Evolutionary conservation across 805 yeast genomes (phyloP).

Genomic region (Ogataea methanolica): DNA sequence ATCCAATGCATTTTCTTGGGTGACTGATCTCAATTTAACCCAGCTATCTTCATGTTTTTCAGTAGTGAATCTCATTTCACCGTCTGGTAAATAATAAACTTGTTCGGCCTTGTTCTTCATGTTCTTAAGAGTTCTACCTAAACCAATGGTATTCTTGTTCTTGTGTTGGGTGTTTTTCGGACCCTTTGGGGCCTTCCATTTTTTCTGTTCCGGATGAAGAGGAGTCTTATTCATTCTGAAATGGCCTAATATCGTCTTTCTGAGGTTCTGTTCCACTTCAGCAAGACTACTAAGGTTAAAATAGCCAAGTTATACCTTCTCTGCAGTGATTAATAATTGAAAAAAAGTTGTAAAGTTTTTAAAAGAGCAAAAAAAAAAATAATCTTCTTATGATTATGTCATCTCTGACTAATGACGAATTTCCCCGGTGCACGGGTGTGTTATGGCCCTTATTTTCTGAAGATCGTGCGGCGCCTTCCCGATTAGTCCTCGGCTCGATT

Average conservation of each 20-base stretch:
- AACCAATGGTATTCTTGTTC: constrained; percentile 77
- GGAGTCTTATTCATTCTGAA: constrained; percentile 17
- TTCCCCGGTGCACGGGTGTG: no score
- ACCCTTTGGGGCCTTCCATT: constrained; percentile 87
- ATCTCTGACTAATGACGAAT: no score
- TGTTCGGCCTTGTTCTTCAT: constrained; percentile 66
- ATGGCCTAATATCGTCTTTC: neutral
- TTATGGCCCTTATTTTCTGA: no score
- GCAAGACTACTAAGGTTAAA: no score
- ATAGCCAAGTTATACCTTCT: no score
- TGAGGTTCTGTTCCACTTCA: no score
- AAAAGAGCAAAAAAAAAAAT: no score
- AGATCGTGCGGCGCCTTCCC: no score
- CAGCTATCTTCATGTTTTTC: constrained; percentile 79
- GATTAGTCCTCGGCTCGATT: no score
- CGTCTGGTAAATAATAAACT: constrained; percentile 73
- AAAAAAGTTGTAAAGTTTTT: no score
- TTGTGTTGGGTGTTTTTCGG: constrained; percentile 86
- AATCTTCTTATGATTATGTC: no score
- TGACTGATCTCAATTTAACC: constrained; percentile 89
- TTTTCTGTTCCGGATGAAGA: constrained; percentile 52
- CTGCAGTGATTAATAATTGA: no score
- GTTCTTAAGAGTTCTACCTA: constrained; percentile 80
- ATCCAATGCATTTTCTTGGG: constrained; percentile 90
- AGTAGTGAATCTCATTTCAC: constrained; percentile 85